Evolutionary conservation across 495 filamentous ascomycete species (phyloP).

Genomic region (Aspergillus biplanus): DNA sequence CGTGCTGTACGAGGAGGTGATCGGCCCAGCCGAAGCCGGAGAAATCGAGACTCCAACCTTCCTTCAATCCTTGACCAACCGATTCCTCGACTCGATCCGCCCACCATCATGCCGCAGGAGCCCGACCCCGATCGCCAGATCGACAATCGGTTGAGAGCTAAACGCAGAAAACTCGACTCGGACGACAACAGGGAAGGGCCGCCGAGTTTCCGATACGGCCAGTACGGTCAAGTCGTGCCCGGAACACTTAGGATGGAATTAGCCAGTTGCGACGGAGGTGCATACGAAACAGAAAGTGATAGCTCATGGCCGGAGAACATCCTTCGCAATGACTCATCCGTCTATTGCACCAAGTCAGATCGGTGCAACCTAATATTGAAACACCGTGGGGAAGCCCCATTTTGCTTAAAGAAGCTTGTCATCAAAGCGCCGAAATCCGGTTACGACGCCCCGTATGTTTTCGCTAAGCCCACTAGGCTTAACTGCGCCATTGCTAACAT

Average conservation of each 20-base stretch:
- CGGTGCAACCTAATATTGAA: constrained; percentile 82
- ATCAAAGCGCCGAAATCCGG: constrained; percentile 84
- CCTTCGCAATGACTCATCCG: constrained; percentile 75
- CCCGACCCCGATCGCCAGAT: constrained; percentile 27
- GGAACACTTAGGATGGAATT: constrained; percentile 83
- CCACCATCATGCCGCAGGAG: constrained; percentile 43
- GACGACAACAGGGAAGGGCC: constrained; percentile 57
- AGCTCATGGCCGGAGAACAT: constrained; percentile 79
- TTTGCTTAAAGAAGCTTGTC: constrained; percentile 79
- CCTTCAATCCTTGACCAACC: constrained; percentile 41
- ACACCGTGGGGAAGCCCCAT: constrained; percentile 77
- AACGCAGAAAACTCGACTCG: constrained; percentile 75
- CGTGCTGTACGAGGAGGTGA: constrained; percentile 21
- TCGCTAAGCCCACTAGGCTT: background rate
- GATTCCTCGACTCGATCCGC: constrained; percentile 41
- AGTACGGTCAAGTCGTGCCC: constrained; percentile 80
- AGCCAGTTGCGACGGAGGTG: constrained; percentile 85
- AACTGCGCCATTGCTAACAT: constrained; percentile 12
- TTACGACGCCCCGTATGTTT: constrained; percentile 81
- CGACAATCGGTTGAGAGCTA: constrained; percentile 52
- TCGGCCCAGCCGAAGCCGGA: constrained; percentile 17
- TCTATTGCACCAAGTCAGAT: constrained; percentile 85
- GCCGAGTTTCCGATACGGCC: constrained; percentile 72
- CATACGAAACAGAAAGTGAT: constrained; percentile 59
- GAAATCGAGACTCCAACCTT: constrained; percentile 14